These are phyloP conservation scores for Aspergillus oerlinghausenensis DNA, from an alignment of 2,329 filamentous ascomycete species.

Conservation along the genomic window DNA sequence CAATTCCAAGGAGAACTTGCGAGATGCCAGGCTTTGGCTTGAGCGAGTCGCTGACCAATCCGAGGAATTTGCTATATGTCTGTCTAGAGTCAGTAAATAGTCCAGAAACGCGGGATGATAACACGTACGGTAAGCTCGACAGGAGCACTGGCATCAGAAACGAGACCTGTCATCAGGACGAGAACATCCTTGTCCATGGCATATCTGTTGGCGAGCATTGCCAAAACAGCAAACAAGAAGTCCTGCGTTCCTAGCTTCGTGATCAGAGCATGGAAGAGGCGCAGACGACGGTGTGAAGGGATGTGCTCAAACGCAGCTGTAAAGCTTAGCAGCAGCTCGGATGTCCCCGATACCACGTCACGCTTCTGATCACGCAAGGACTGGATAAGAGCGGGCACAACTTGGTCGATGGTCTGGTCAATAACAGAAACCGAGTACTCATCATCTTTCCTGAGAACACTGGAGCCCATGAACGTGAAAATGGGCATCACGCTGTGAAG, in stretches of 20 bases:
- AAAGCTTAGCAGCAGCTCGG: slow-evolving; percentile 90
- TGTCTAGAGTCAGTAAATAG: slow-evolving; percentile 32
- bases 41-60: slow-evolving; percentile 70
- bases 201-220: slow-evolving; percentile 88
- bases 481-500: slow-evolving; percentile 98
- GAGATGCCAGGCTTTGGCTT: slow-evolving; percentile 71
- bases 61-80: slow-evolving; percentile 71
- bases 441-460: slow-evolving; percentile 84
- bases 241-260: slow-evolving; percentile 80
- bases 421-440: slow-evolving; percentile 97
- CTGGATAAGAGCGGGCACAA: slow-evolving; percentile 84
- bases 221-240: slow-evolving; percentile 80
- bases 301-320: slow-evolving; percentile 96
- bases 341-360: slow-evolving; percentile 73
- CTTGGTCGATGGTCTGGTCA: slow-evolving; percentile 86
- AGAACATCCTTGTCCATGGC: slow-evolving; percentile 68
- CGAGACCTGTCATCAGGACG: slow-evolving; percentile 70
- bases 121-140: slow-evolving; percentile 59
- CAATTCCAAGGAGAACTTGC: slow-evolving; percentile 63
- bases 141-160: slow-evolving; percentile 66
- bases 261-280: slow-evolving; percentile 78
- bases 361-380: slow-evolving; percentile 76
- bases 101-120: not conserved
- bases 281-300: slow-evolving; percentile 75
- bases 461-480: slow-evolving; percentile 96